Percentiles rank a stretch among this genome's conserved stretches.
Conservation (phyloP, 768 basidiomycete species). For the Termitomyces bulborhizus region DNA sequence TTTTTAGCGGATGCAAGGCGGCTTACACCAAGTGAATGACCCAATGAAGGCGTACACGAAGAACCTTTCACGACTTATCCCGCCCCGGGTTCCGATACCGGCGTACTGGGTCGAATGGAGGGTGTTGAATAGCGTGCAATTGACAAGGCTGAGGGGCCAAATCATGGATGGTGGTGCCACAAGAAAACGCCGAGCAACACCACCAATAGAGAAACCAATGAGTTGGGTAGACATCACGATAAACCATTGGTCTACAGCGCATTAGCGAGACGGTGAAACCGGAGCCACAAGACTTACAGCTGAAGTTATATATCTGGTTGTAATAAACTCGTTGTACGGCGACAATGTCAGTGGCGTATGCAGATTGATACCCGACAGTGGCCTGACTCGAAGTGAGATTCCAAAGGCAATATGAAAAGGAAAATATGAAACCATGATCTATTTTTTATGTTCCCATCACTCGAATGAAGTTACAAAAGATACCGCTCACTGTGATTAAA, state of each 20-base stretch:
- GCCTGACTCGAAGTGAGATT: constrained; percentile 31
- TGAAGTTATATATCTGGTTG: constrained; percentile 52
- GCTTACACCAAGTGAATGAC: constrained; percentile 55
- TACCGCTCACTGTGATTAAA: constrained; percentile 36
- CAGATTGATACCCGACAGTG: constrained; percentile 49
- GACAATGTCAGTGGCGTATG: constrained; percentile 69
- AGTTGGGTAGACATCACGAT: constrained; percentile 62
- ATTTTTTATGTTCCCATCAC: not conserved
- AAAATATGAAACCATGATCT: constrained; percentile 31
- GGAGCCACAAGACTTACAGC: constrained; percentile 31
- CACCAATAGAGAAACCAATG: constrained; percentile 76
- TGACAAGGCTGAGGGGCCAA: constrained; percentile 68
- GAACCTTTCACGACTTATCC: constrained; percentile 64
- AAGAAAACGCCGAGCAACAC: constrained; percentile 64
- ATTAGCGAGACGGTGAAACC: not conserved
- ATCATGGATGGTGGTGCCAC: constrained; percentile 60
- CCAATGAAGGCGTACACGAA: constrained; percentile 55
- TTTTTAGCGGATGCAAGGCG: not conserved
- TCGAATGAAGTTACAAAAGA: not conserved
- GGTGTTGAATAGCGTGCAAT: constrained; percentile 71
- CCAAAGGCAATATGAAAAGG: constrained; percentile 6
- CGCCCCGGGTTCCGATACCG: constrained; percentile 54
- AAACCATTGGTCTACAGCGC: constrained; percentile 56
- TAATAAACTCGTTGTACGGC: constrained; percentile 67
- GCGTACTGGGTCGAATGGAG: constrained; percentile 64